Conservation (phyloP, 805 yeast genomes). For the Sugiyamaella lignohabitans region DNA sequence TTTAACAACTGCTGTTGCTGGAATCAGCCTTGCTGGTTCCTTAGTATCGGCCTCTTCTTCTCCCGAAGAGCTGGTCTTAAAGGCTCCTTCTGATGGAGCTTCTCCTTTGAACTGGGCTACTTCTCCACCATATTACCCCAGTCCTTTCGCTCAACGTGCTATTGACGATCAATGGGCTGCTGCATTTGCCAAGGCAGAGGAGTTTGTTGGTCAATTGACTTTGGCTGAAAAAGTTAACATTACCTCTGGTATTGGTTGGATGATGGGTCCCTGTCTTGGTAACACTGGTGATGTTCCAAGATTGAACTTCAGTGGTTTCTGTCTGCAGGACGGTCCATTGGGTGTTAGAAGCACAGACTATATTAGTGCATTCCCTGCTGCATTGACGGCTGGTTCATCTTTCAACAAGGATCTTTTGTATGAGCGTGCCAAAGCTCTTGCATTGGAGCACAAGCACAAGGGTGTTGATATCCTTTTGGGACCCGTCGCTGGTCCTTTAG, state of each 20-base stretch:
- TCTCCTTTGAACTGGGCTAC: conserved; percentile 1
- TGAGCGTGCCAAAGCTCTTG: conserved; percentile 51
- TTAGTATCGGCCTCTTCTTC: neutral
- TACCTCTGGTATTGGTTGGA: conserved; percentile 61
- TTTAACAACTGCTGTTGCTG: neutral
- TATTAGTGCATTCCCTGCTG: conserved; percentile 52
- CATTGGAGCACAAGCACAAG: conserved; percentile 46
- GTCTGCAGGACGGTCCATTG: conserved; percentile 58
- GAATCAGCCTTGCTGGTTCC: neutral
- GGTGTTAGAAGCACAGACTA: conserved; percentile 55
- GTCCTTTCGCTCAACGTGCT: conserved; percentile 21
- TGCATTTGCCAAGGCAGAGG: conserved; percentile 51
- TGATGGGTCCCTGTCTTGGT: conserved; percentile 55
- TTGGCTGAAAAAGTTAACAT: conserved; percentile 54
- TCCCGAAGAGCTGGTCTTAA: neutral
- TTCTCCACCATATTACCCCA: conserved; percentile 19
- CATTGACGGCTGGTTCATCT: conserved; percentile 52
- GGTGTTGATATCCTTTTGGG: conserved; percentile 53
- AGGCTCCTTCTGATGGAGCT: neutral
- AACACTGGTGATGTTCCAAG: conserved; percentile 55
- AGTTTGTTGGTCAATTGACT: conserved; percentile 50
- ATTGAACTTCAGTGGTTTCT: conserved; percentile 47
- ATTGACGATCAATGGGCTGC: conserved; percentile 43
- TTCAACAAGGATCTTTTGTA: conserved; percentile 48
- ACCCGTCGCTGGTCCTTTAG: conserved; percentile 56